Evolutionary conservation across 805 yeast genomes (phyloP), one percentile per base, ranked within the genome.

Genomic region (Zygoascus biomembranicola): DNA sequence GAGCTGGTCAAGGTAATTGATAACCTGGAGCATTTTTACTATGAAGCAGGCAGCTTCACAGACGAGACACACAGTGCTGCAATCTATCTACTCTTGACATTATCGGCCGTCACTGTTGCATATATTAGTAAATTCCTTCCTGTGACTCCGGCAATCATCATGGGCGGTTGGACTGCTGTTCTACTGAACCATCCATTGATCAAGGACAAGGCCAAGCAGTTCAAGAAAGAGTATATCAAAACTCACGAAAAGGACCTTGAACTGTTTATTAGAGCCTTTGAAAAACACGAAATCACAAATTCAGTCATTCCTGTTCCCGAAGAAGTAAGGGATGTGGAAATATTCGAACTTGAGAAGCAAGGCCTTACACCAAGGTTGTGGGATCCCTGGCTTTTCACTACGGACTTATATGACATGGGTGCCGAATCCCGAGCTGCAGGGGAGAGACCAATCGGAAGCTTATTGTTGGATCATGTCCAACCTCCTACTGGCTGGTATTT

Each of bases 401-500:
- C 71, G 11, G 70, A 72, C 2, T 65, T 82, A 0, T 90, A 84
- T 66, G 83, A 79, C 54, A 63, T 66, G 18, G 66, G 68, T 23
- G 81, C 82, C 57, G 64, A 70, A 4, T 67, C 59, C 19, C 69
- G 86, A 42, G 63, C 69, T 41, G 70, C 77, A 16, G 76, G 75
- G 50, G 78, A 76, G 53, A 74, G 79, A 10, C 96, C 97, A 0
- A 75, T 76, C 1, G 95, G 95, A 0, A 80, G 80, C 0, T 66
- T 71, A 18, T 69, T 69, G 35, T 63, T 90, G 19, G 69, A 73
- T 1, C 80, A 81, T 20, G 79, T 90, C 0, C 59, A 63, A 28
- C 83, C 95, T 1, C 96, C 96, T 1, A 62, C 62, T 10, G 82
- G 81, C 13, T 90, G 97, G 97, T 73, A 74, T 55, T 90, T 81